Percentiles rank a stretch among this genome's conserved stretches.
phyloP scores from a whole-genome alignment of 129 eudicot genomes.

The Gnaphalium uliginosum region DNA sequence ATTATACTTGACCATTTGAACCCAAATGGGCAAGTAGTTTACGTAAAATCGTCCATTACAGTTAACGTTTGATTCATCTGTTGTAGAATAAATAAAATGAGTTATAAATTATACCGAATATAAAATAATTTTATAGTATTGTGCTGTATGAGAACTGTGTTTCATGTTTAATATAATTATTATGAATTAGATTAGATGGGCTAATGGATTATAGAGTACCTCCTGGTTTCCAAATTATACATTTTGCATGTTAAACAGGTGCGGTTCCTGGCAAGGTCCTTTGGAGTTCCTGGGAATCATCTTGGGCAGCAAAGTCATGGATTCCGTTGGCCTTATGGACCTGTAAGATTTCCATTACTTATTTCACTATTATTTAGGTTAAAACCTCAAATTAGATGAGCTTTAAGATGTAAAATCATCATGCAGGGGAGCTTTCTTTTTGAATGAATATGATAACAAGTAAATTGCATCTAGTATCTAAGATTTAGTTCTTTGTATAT shows the following conservation, averaged over 20 bases:
- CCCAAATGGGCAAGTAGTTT: conserved; percentile 1
- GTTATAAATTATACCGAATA: not conserved
- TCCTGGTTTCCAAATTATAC: not conserved
- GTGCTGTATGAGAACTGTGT: not conserved
- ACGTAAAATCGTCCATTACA: conserved; percentile 7
- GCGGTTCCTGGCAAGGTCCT: conserved; percentile 94
- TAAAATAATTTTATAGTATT: not conserved
- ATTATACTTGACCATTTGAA: not conserved
- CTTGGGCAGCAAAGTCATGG: conserved; percentile 99
- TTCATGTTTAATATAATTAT: not conserved
- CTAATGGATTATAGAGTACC: not conserved
- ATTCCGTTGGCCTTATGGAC: conserved; percentile 99
- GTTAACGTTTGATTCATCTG: conserved; percentile 2
- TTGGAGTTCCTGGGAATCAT: conserved; percentile 97
- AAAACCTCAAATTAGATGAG: not conserved
- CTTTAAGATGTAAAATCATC: not conserved
- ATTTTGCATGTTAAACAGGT: conserved; percentile 52
- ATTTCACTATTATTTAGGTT: not conserved
- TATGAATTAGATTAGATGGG: not conserved
- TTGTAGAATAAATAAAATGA: conserved; percentile 13
- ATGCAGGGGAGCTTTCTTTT: conserved; percentile 8
- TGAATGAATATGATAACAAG: not conserved
- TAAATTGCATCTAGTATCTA: conserved; percentile 7
- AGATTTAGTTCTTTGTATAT: conserved; percentile 9
- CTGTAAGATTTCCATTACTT: conserved; percentile 55